phyloP scores from a whole-genome alignment of 768 basidiomycete genomes.

The Heimioporus sp. region DNA sequence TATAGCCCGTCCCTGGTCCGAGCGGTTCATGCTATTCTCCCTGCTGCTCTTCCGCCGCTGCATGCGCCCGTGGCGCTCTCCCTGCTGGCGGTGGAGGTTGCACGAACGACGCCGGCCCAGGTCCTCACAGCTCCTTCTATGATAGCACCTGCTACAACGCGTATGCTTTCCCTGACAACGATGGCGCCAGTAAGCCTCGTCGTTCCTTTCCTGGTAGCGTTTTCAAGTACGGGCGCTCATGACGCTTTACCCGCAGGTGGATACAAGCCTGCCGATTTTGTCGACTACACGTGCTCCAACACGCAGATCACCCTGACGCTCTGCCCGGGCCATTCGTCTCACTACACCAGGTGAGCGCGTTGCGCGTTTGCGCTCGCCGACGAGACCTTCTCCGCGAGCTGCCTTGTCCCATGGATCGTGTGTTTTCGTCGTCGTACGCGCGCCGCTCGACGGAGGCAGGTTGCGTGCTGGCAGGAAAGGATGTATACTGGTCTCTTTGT shows the following conservation, averaged over 20 bases:
- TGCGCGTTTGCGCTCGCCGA: not conserved
- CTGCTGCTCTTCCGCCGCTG: constrained; percentile 28
- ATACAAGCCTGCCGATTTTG: constrained; percentile 27
- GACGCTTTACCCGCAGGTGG: constrained; percentile 14
- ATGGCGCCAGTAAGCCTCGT: constrained; percentile 23
- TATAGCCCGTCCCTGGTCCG: constrained; percentile 30
- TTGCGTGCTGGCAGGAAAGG: too few relatives aligned
- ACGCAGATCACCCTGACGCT: constrained; percentile 28
- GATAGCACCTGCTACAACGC: constrained; percentile 27
- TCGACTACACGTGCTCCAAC: constrained; percentile 28
- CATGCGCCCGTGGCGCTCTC: constrained; percentile 28
- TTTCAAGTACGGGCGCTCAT: not conserved
- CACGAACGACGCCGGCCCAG: constrained; percentile 25
- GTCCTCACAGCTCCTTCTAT: constrained; percentile 31
- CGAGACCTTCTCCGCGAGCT: not conserved
- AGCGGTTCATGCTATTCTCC: constrained; percentile 25
- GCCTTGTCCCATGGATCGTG: not conserved
- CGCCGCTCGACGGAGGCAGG: too few relatives aligned
- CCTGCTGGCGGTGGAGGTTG: constrained; percentile 29
- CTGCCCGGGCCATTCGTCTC: constrained; percentile 23
- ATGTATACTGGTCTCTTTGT: not conserved
- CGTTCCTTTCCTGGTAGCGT: not conserved
- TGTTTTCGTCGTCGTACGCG: too few relatives aligned
- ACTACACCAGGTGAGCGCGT: not conserved
- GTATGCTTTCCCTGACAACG: constrained; percentile 34